Percentiles rank a stretch among this genome's conserved stretches.
phyloP scores from a whole-genome alignment of 164 flowering plant genomes.

The Stephania yunnanensis region DNA sequence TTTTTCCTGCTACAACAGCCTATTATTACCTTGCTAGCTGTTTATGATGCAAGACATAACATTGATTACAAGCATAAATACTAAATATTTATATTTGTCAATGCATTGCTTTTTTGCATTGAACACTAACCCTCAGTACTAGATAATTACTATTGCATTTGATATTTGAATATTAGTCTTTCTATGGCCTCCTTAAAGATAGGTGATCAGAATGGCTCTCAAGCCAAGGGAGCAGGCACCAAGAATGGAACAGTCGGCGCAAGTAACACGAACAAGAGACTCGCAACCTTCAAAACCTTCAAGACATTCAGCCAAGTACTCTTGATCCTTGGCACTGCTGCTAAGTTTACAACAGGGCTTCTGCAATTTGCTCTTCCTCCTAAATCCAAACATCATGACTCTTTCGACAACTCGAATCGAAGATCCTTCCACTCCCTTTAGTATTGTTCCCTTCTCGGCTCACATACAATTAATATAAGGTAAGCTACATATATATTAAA shows the following conservation, averaged over 20 bases:
- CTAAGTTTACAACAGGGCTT: not conserved
- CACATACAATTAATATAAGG: no score
- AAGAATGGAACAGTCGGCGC: slow-evolving; percentile 64
- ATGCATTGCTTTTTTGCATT: no score
- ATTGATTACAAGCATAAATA: no score
- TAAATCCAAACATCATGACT: slow-evolving; percentile 1
- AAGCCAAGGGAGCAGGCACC: slow-evolving; percentile 72
- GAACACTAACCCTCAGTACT: not conserved
- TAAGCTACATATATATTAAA: no score
- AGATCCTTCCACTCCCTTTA: not conserved
- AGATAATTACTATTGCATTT: no score
- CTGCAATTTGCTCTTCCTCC: slow-evolving; percentile 30
- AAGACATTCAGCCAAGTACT: slow-evolving; percentile 59
- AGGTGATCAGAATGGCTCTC: slow-evolving; percentile 41
- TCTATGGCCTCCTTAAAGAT: slow-evolving; percentile 27
- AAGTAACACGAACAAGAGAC: slow-evolving; percentile 47
- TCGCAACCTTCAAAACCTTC: slow-evolving; percentile 47
- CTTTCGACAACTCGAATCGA: not conserved
- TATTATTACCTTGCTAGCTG: no score
- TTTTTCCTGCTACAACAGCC: no score
- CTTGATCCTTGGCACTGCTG: slow-evolving; percentile 39
- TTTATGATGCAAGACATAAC: no score
- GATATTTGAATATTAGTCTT: not conserved
- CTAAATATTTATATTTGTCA: not conserved
- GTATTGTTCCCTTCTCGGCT: not conserved